Evolutionary conservation across 2,329 filamentous ascomycete species (phyloP).

Genomic region (Bipolaris gigantea): DNA sequence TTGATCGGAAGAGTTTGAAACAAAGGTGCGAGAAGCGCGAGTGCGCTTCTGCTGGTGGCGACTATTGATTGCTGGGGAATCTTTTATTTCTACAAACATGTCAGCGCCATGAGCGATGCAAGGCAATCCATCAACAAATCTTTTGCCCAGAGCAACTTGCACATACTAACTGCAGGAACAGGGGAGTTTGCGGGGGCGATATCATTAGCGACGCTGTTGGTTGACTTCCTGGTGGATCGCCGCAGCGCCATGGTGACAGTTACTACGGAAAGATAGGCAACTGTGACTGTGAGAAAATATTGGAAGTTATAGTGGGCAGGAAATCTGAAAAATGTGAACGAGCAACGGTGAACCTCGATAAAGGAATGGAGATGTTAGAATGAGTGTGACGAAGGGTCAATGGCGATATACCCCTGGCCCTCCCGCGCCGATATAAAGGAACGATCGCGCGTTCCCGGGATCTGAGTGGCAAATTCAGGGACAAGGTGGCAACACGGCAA

Average conservation of each 20-base stretch:
- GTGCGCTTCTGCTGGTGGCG: slow-evolving; percentile 24
- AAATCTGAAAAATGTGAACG: background rate
- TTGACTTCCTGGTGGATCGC: slow-evolving; percentile 32
- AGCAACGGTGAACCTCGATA: slow-evolving; percentile 5
- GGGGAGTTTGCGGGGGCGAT: slow-evolving; percentile 7
- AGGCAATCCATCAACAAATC: background rate
- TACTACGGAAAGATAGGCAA: slow-evolving; percentile 1
- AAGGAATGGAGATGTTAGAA: slow-evolving; percentile 16
- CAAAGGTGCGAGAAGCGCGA: slow-evolving; percentile 28
- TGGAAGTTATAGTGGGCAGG: background rate
- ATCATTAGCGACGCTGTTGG: slow-evolving; percentile 9
- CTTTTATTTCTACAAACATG: slow-evolving; percentile 5
- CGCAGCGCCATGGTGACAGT: slow-evolving; percentile 25
- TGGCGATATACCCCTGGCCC: slow-evolving; percentile 26
- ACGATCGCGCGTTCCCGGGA: slow-evolving; percentile 30
- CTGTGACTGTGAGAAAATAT: background rate
- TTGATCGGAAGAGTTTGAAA: slow-evolving; percentile 40
- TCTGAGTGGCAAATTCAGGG: slow-evolving; percentile 30
- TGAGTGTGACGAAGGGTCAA: slow-evolving; percentile 17
- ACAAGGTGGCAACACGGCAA: slow-evolving; percentile 1
- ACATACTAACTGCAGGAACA: slow-evolving; percentile 9
- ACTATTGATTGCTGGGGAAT: slow-evolving; percentile 8
- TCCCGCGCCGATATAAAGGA: slow-evolving; percentile 21
- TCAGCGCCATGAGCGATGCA: slow-evolving; percentile 3
- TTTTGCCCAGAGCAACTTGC: background rate